Conservation (phyloP, 202 grass and related monocot genomes). For the Cymbopogon flexuosus region DNA sequence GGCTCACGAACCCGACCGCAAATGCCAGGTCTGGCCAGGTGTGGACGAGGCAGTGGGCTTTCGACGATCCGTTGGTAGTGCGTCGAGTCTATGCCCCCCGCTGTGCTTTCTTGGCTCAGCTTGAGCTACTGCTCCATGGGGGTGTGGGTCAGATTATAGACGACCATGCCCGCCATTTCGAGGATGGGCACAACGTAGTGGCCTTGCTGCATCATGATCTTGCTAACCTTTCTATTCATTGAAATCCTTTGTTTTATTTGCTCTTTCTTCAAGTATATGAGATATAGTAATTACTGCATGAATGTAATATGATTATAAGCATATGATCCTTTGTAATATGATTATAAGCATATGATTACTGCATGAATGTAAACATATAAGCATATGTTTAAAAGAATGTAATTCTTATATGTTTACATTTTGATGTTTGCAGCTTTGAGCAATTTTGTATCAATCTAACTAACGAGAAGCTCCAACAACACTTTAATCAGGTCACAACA, state of each 20-base stretch:
- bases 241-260: constrained; percentile 5
- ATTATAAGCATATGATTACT: no score
- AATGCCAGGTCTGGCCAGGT: not conserved
- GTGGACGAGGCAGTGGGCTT: not conserved
- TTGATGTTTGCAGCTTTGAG: constrained; percentile 83
- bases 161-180: not conserved
- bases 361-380: constrained; percentile 9
- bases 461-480: constrained; percentile 97
- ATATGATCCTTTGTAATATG: no score
- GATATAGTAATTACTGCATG: constrained; percentile 1
- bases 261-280: constrained; percentile 14
- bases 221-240: not conserved
- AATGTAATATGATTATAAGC: no score
- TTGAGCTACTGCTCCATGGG: not conserved
- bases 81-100: not conserved
- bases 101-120: not conserved
- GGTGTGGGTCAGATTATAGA: not conserved
- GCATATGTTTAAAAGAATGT: constrained; percentile 16
- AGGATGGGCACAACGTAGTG: not conserved
- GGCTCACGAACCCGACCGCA: not conserved
- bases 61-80: not conserved
- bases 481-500: constrained; percentile 84
- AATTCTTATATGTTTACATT: constrained; percentile 25
- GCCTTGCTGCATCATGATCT: not conserved
- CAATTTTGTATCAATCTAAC: constrained; percentile 98